phyloP scores from a whole-genome alignment of 2,329 filamentous ascomycete genomes.

The Colletotrichum kahawae region DNA sequence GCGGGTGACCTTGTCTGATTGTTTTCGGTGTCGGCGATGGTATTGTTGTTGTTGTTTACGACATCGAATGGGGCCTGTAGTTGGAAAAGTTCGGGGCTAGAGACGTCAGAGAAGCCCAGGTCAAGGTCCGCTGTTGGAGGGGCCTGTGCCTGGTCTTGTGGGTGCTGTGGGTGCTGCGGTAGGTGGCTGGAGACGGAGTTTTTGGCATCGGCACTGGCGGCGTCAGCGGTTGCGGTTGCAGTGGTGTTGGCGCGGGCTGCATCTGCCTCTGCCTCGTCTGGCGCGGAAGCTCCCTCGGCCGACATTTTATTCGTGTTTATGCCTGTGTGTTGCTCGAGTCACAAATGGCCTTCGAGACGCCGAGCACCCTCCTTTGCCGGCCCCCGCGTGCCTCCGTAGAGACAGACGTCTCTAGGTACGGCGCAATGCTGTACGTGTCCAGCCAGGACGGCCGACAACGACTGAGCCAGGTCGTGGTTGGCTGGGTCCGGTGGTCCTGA shows the following conservation, averaged over 20 bases:
- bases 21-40: constrained; percentile 25
- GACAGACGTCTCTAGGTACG: not conserved
- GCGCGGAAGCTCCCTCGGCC: not conserved
- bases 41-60: constrained; percentile 26
- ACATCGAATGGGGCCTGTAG: constrained; percentile 28
- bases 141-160: not conserved
- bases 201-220: not conserved
- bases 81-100: constrained; percentile 41
- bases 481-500: constrained; percentile 18
- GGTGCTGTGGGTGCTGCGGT: constrained; percentile 6
- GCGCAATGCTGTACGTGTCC: not conserved
- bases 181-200: not conserved
- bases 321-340: not conserved
- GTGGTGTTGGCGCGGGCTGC: not conserved
- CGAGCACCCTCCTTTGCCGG: not conserved
- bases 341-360: not conserved
- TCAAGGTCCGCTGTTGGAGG: constrained; percentile 17
- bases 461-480: constrained; percentile 8
- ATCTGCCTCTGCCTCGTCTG: not conserved
- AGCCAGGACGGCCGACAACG: not conserved
- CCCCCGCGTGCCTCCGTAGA: not conserved
- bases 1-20: constrained; percentile 1
- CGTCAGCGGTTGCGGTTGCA: not conserved
- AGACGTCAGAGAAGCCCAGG: constrained; percentile 47
- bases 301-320: constrained; percentile 11